A percentile compares a stretch with the other conserved stretches of the same genome.
Evolutionary conservation across 2,329 filamentous ascomycete species (phyloP).

Genomic region (Chaetomiaceae sp.): DNA sequence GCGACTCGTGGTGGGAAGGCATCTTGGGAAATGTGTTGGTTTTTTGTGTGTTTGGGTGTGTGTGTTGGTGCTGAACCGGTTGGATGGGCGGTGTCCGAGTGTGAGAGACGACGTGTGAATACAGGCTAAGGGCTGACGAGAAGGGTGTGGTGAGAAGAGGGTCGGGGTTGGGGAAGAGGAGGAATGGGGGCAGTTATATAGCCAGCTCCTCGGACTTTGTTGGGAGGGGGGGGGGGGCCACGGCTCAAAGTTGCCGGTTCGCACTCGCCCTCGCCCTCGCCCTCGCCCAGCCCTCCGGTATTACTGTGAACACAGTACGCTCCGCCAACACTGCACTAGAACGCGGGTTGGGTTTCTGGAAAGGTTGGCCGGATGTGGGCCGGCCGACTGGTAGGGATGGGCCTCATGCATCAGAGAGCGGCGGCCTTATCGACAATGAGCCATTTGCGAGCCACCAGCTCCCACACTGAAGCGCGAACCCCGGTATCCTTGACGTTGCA

Average conservation of each 20-base stretch:
- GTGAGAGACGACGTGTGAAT: not conserved
- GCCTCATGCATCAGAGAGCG: not conserved
- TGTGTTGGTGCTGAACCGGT: not conserved
- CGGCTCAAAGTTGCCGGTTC: not conserved
- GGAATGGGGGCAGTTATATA: constrained; percentile 8
- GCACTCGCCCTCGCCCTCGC: not conserved
- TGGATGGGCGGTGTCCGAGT: not conserved
- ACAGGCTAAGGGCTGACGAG: not conserved
- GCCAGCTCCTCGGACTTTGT: not conserved
- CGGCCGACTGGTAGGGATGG: constrained; percentile 1
- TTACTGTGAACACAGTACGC: too few species aligned
- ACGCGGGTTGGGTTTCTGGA: constrained; percentile 8
- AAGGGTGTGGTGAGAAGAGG: constrained; percentile 1
- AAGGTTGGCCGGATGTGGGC: constrained; percentile 8
- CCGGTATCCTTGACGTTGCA: constrained; percentile 13
- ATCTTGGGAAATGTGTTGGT: constrained; percentile 13
- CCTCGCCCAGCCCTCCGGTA: too few species aligned
- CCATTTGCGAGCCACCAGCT: constrained; percentile 12
- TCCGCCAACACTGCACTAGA: too few species aligned
- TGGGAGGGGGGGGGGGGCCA: not conserved
- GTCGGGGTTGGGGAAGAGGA: not conserved
- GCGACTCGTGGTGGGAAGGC: constrained; percentile 17
- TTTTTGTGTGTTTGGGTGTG: not conserved
- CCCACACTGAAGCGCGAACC: not conserved
- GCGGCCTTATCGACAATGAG: constrained; percentile 10